Conservation (phyloP, 305 asterid genomes). For the Fraxinus baroniana region DNA sequence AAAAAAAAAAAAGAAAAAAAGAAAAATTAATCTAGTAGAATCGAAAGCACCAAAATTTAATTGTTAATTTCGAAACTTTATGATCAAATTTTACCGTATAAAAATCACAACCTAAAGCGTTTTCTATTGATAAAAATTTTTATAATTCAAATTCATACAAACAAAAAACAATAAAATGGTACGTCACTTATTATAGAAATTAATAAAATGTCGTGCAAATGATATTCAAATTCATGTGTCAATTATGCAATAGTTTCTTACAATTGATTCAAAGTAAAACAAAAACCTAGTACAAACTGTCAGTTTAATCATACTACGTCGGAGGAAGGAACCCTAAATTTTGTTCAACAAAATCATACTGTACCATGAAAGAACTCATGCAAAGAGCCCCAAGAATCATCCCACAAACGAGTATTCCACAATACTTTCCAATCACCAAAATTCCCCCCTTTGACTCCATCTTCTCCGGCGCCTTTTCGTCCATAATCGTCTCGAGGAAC, state of each 20-base stretch:
- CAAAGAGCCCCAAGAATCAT: conserved; percentile 36
- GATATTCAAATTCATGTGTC: neutral
- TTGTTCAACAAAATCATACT: neutral
- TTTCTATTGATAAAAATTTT: neutral
- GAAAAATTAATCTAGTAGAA: too few relatives aligned
- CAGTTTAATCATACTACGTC: neutral
- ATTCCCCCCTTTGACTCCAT: neutral
- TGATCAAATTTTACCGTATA: neutral
- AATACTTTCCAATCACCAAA: conserved; percentile 16
- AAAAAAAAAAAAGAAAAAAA: too few relatives aligned
- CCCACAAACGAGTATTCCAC: conserved; percentile 41
- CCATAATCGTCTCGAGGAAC: neutral
- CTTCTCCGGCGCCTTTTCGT: conserved; percentile 8
- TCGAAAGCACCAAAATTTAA: too few relatives aligned
- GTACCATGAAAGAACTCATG: conserved; percentile 5
- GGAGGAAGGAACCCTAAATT: conserved; percentile 1
- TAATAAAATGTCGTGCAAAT: neutral
- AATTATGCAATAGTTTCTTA: neutral
- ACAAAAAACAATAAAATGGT: neutral
- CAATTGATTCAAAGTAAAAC: neutral
- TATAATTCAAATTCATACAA: neutral
- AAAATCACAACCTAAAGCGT: too few relatives aligned
- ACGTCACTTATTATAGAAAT: neutral
- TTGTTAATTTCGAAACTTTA: too few relatives aligned
- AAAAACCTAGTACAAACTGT: neutral